A percentile compares a stretch with the other conserved stretches of the same genome.
Evolutionary conservation across 768 basidiomycete genomes (phyloP).

Genomic region (Auricularia sp.): DNA sequence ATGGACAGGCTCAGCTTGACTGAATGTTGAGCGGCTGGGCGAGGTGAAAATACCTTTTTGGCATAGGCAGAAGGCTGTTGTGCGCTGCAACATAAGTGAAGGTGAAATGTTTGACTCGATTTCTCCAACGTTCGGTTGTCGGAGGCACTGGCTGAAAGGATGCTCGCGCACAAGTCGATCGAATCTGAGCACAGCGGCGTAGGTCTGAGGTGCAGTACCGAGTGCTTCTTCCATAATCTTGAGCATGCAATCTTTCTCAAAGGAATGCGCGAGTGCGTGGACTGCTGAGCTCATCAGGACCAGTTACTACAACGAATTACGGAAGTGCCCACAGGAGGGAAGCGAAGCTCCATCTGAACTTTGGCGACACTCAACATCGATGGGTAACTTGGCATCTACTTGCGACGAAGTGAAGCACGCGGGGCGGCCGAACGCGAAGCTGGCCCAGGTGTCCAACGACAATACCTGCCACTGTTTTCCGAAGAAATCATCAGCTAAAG

Average conservation of each 20-base stretch:
- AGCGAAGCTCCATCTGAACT: constrained; percentile 30
- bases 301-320: too few relatives aligned
- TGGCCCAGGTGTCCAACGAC: neutral
- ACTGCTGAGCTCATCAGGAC: constrained; percentile 23
- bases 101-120: neutral
- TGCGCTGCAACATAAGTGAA: constrained; percentile 46
- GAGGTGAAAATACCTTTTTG: neutral
- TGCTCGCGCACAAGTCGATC: constrained; percentile 22
- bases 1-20: neutral
- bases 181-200: constrained; percentile 54
- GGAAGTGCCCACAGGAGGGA: constrained; percentile 36
- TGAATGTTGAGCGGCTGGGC: too few relatives aligned
- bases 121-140: neutral
- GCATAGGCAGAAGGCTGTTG: constrained; percentile 50
- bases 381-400: constrained; percentile 55
- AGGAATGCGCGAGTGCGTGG: constrained; percentile 61
- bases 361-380: constrained; percentile 33
- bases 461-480: neutral
- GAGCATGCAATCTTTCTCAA: constrained; percentile 55
- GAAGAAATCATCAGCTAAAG: neutral
- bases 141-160: neutral
- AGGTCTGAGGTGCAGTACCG: constrained; percentile 56
- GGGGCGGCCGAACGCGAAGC: constrained; percentile 57
- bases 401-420: constrained; percentile 59
- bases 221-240: constrained; percentile 61